Base-by-base conservation (phyloP, 352 stramenopile genomes). In the Phytophthora chlamydospora region DNA sequence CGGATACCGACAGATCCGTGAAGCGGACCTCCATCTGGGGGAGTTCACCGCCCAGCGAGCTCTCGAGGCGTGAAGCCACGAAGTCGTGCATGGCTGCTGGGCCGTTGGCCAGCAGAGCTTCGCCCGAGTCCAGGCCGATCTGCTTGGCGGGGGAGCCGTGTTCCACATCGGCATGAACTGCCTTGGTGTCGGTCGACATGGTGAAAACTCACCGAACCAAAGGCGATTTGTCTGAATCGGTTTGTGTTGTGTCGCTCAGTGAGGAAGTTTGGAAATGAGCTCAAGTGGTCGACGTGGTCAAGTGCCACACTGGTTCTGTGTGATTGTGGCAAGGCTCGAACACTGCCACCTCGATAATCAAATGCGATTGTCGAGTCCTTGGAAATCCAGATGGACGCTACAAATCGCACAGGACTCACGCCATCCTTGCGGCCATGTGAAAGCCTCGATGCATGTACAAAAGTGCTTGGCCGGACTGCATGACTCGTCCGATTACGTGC, bases 21-120 rank as follows among this genome's bases (percentile, higher is more conserved):
- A 88, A 85, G 24, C 75, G 80, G 32, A 90, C 68, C 49, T 90
- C 80, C 60, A 87, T 78, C 47, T 88, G 76, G 3, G 78, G 80
- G 35, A 90, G 69, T 4, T 64, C 58, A 17, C 52, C 45, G 14
- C 78, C 78, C 16, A 83, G 39, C 14, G 80, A 53, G 1, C 51
- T 46, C 53, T 88, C 69, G 2, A 88, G 40, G 39, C 69, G 67
- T 17, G 51, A 35, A 4, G 76, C 75, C 29, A 85, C 45, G 33
- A 78, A 66, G 6, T 75, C 61, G 46, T 88, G 75, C 50, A 87
- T 67, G 16, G 62, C 63, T 2, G 62, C 45, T 0, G 79, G 69
- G 0, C 71, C 78, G 50, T 82, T 62, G 19, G 64, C 65, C 46
- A 88, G 56, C 16, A 84, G 61, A 32, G 31, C 31, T 32, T 66